These are phyloP conservation scores for Ogataea thermomethanolica DNA, from an alignment of 805 yeast species.

Conservation along the genomic window DNA sequence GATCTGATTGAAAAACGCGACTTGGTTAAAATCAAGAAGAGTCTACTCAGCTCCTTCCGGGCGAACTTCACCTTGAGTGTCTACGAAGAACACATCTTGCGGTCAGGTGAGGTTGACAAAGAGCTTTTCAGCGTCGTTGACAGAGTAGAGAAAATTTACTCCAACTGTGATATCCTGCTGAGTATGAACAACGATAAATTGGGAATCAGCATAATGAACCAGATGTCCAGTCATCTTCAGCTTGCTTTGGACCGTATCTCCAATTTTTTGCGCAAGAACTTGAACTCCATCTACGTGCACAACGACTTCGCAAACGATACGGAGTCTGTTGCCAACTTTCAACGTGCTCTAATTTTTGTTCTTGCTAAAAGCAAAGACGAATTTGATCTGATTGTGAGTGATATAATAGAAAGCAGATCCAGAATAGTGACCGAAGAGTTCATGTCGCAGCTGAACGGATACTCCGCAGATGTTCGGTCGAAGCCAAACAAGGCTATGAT, in stretches of 20 bases:
- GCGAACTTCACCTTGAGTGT: slow-evolving; percentile 65
- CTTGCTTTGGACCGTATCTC: slow-evolving; percentile 53
- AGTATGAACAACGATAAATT: slow-evolving; percentile 64
- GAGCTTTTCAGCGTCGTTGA: slow-evolving; percentile 56
- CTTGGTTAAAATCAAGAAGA: slow-evolving; percentile 46
- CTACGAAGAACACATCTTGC: slow-evolving; percentile 62
- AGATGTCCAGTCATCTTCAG: slow-evolving; percentile 50
- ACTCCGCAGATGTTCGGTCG: slow-evolving; percentile 22
- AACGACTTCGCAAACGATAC: slow-evolving; percentile 18
- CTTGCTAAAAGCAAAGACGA: slow-evolving; percentile 40
- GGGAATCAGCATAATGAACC: slow-evolving; percentile 62
- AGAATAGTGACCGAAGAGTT: slow-evolving; percentile 65
- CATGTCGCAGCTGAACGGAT: slow-evolving; percentile 47
- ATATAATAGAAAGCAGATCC: slow-evolving; percentile 68
- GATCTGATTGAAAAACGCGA: slow-evolving; percentile 32
- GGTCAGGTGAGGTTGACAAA: slow-evolving; percentile 40
- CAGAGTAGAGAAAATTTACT: slow-evolving; percentile 62
- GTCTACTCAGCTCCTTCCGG: slow-evolving; percentile 50
- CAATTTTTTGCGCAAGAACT: slow-evolving; percentile 33
- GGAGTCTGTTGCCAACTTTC: slow-evolving; percentile 25
- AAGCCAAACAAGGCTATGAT: slow-evolving; percentile 44
- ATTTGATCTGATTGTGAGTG: slow-evolving; percentile 57
- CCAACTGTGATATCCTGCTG: slow-evolving; percentile 65
- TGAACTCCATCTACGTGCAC: slow-evolving; percentile 25
- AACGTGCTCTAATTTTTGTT: slow-evolving; percentile 31